Evolutionary conservation across 163 green algal species (phyloP).

Genomic region (Picocystis sp.): DNA sequence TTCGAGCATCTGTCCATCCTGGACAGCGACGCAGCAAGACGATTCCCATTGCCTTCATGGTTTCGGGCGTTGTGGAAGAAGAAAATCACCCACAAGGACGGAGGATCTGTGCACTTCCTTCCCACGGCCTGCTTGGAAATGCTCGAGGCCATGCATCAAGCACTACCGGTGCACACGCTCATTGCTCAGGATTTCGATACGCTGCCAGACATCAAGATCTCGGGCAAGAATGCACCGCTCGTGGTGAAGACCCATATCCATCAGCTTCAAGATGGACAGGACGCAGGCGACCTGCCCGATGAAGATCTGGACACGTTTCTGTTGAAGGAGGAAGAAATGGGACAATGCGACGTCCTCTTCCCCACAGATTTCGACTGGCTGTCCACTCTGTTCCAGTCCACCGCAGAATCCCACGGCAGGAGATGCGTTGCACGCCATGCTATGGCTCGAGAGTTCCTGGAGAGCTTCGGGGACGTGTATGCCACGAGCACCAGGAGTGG

Average conservation of each 20-base stretch:
- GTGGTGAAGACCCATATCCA: slow-evolving; percentile 34
- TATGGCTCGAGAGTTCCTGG: slow-evolving; percentile 36
- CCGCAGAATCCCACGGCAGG: background rate
- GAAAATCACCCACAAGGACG: too few relatives aligned
- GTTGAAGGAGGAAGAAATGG: slow-evolving; percentile 2
- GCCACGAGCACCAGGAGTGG: slow-evolving; percentile 27
- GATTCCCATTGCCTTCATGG: too few relatives aligned
- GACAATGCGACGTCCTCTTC: slow-evolving; percentile 76
- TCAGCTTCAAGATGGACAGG: background rate
- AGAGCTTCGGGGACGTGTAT: slow-evolving; percentile 21
- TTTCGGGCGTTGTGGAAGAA: too few relatives aligned
- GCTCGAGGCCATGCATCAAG: slow-evolving; percentile 43
- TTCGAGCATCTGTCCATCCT: background rate
- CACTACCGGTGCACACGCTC: slow-evolving; percentile 39
- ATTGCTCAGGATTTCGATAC: slow-evolving; percentile 63
- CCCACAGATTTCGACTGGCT: slow-evolving; percentile 70
- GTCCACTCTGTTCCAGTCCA: slow-evolving; percentile 20
- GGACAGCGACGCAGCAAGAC: too few relatives aligned
- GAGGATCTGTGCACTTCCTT: slow-evolving; percentile 11
- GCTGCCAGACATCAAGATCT: slow-evolving; percentile 54
- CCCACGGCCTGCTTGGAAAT: slow-evolving; percentile 48
- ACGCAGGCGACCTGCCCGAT: background rate
- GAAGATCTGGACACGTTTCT: slow-evolving; percentile 12
- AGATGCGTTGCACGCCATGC: slow-evolving; percentile 12
- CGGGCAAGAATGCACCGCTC: slow-evolving; percentile 55